Percentiles rank a stretch among this genome's conserved stretches.
These are phyloP conservation scores for Phytophthora crassamura DNA, from an alignment of 352 stramenopile genomes.

Conservation along the genomic window DNA sequence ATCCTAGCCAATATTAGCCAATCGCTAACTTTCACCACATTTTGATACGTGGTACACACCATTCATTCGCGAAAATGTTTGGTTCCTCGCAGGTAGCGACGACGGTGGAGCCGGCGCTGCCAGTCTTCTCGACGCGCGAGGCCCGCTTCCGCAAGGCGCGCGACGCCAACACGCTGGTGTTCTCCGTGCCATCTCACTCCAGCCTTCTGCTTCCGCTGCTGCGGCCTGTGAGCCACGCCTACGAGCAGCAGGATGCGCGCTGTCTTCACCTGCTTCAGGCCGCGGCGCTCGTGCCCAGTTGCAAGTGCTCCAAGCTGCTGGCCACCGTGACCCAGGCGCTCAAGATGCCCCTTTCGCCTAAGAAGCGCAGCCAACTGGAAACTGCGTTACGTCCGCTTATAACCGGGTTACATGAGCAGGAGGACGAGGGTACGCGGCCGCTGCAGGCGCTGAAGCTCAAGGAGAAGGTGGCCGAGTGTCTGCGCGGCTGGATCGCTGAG, in stretches of 20 bases:
- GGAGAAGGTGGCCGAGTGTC: slow-evolving; percentile 67
- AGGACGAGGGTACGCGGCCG: slow-evolving; percentile 15
- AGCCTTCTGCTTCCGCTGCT: slow-evolving; percentile 68
- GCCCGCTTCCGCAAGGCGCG: slow-evolving; percentile 56
- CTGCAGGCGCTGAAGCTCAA: slow-evolving; percentile 71
- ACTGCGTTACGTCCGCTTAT: slow-evolving; percentile 38
- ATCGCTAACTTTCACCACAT: too few relatives aligned
- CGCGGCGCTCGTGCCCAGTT: slow-evolving; percentile 65
- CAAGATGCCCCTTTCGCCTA: slow-evolving; percentile 48
- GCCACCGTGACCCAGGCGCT: slow-evolving; percentile 57
- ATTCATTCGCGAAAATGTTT: slow-evolving; percentile 20
- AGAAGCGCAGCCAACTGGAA: slow-evolving; percentile 42
- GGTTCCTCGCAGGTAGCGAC: slow-evolving; percentile 7
- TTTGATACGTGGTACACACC: too few relatives aligned
- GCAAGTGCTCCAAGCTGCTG: slow-evolving; percentile 58
- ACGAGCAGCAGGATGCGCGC: slow-evolving; percentile 67
- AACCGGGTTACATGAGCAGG: slow-evolving; percentile 17
- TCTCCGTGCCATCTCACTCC: slow-evolving; percentile 54
- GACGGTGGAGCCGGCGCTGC: slow-evolving; percentile 33
- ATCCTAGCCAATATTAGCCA: too few relatives aligned
- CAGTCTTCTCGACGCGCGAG: slow-evolving; percentile 62
- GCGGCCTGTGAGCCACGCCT: slow-evolving; percentile 48
- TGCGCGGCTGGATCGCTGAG: slow-evolving; percentile 76
- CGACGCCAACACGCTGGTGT: slow-evolving; percentile 63
- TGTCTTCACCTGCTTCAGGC: slow-evolving; percentile 79